Evolutionary conservation across 2,329 filamentous ascomycete species (phyloP).

Genomic region (Monilinia polystroma): DNA sequence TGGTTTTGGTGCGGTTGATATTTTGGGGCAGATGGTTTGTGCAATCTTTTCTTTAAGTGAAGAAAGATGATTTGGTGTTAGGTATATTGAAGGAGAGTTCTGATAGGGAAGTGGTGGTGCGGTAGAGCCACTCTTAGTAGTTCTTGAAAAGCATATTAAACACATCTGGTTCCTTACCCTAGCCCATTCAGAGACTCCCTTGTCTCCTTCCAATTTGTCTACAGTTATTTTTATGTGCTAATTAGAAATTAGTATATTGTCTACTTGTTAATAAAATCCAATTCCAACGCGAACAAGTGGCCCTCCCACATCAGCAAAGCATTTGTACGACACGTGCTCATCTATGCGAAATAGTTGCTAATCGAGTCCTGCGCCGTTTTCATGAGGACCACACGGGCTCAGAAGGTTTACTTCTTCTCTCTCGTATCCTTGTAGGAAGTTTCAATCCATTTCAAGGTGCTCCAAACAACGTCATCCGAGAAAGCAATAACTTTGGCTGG

Average conservation of each 20-base stretch:
- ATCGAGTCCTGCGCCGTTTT: slow-evolving; percentile 73
- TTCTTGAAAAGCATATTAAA: not conserved
- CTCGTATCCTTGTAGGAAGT: slow-evolving; percentile 77
- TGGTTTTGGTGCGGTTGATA: not conserved
- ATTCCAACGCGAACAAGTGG: slow-evolving; percentile 75
- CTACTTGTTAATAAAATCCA: slow-evolving; percentile 78
- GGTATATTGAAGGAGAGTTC: not conserved
- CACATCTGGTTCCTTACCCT: not conserved
- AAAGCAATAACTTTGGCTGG: slow-evolving; percentile 48
- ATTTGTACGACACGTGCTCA: slow-evolving; percentile 76
- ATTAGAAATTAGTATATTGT: slow-evolving; percentile 63
- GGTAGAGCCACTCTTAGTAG: not conserved
- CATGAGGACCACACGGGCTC: slow-evolving; percentile 73
- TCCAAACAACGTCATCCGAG: slow-evolving; percentile 61
- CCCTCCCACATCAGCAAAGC: slow-evolving; percentile 74
- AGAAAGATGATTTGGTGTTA: not conserved
- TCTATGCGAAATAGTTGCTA: slow-evolving; percentile 78
- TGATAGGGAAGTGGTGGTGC: not conserved
- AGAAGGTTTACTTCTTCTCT: slow-evolving; percentile 68
- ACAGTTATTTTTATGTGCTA: not conserved
- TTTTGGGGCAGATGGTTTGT: not conserved
- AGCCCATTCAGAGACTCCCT: not conserved
- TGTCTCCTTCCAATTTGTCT: not conserved
- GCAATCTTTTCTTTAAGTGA: not conserved
- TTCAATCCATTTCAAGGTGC: slow-evolving; percentile 87